These are phyloP conservation scores for Phytophthora parvispora DNA, from an alignment of 352 stramenopile genomes.

Conservation along the genomic window DNA sequence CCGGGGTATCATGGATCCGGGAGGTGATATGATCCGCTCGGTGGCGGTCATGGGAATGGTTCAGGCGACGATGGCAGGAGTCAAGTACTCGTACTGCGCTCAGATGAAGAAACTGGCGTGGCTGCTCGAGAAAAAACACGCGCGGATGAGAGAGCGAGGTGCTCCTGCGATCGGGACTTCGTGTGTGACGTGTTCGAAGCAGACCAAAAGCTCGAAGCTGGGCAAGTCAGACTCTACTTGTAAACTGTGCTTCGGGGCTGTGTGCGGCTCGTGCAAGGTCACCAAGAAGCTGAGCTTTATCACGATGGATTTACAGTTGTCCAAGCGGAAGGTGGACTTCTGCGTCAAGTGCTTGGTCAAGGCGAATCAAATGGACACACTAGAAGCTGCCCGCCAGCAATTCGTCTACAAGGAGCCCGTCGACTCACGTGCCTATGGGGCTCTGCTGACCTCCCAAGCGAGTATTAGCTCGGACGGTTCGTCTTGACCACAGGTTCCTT, in stretches of 20 bases:
- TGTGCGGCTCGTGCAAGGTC: conserved; percentile 15
- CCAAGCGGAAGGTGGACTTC: conserved; percentile 22
- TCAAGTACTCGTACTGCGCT: conserved; percentile 41
- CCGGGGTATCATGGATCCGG: conserved; percentile 23
- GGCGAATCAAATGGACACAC: conserved; percentile 17
- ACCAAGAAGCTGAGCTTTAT: conserved; percentile 27
- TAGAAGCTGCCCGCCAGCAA: conserved; percentile 24
- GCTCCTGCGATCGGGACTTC: not conserved
- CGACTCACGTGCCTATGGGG: not conserved
- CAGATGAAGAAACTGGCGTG: conserved; percentile 47
- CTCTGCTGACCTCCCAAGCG: not conserved
- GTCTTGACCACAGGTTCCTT: not conserved
- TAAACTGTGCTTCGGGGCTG: conserved; percentile 23
- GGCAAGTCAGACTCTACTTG: conserved; percentile 4
- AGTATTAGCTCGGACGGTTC: not conserved
- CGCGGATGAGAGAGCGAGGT: not conserved
- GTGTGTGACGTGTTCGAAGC: conserved; percentile 27
- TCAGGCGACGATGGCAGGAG: conserved; percentile 19
- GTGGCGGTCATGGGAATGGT: conserved; percentile 18
- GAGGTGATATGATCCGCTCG: conserved; percentile 28
- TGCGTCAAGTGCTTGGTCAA: conserved; percentile 31
- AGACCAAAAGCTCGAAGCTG: conserved; percentile 2
- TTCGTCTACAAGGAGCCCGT: conserved; percentile 9
- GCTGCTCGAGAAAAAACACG: conserved; percentile 25
- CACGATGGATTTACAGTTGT: not conserved